These are phyloP conservation scores for Suillus tomentosus DNA, from an alignment of 768 basidiomycete genomes.

Conservation along the genomic window DNA sequence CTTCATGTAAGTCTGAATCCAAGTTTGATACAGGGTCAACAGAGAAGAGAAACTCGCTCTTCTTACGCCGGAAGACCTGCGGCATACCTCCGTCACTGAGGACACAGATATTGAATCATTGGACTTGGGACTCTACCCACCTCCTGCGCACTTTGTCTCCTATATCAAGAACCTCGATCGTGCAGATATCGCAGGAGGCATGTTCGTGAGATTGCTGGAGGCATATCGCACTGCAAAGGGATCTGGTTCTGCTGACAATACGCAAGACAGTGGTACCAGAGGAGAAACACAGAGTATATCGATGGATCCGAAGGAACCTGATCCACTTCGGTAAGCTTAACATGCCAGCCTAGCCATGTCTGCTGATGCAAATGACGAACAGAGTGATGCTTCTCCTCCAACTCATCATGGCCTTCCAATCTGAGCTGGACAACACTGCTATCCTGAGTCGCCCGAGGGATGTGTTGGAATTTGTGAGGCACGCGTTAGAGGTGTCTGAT, in stretches of 20 bases:
- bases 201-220: slow-evolving; percentile 78
- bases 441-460: slow-evolving; percentile 67
- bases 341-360: neutral
- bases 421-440: slow-evolving; percentile 59
- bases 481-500: slow-evolving; percentile 59
- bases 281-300: slow-evolving; percentile 32
- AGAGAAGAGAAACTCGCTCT: slow-evolving; percentile 40
- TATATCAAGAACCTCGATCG: slow-evolving; percentile 69
- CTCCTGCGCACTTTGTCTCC: slow-evolving; percentile 67
- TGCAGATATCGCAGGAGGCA: slow-evolving; percentile 64
- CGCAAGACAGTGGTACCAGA: slow-evolving; percentile 24
- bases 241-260: neutral
- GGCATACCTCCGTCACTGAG: slow-evolving; percentile 40
- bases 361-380: neutral
- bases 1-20: neutral
- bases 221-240: slow-evolving; percentile 46
- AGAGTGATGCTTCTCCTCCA: slow-evolving; percentile 70
- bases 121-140: slow-evolving; percentile 59
- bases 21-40: slow-evolving; percentile 7
- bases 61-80: slow-evolving; percentile 53
- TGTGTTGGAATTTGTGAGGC: slow-evolving; percentile 80
- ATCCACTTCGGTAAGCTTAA: slow-evolving; percentile 53
- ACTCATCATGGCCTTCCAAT: slow-evolving; percentile 80
- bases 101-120: slow-evolving; percentile 56
- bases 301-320: slow-evolving; percentile 31